Evolutionary conservation across 108 stramenopile species (phyloP).

Genomic region (Ochromonas danica): DNA sequence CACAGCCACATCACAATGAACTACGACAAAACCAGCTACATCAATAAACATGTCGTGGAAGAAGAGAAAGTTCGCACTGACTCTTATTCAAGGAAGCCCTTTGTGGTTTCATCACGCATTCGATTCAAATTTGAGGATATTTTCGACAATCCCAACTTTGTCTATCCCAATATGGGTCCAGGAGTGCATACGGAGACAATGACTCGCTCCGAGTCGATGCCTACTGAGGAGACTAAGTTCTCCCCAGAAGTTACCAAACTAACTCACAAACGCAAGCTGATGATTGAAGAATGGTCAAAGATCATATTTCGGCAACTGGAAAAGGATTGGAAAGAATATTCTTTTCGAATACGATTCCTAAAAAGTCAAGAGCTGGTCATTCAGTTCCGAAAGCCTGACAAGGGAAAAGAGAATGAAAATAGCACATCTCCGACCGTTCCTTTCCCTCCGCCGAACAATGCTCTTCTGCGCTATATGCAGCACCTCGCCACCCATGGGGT

Average conservation of each 20-base stretch:
- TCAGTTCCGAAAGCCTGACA: background rate
- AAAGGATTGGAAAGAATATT: background rate
- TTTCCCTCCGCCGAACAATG: slow-evolving; percentile 20
- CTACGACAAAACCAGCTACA: background rate
- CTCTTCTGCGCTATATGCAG: slow-evolving; percentile 7
- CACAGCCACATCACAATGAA: background rate
- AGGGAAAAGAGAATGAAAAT: background rate
- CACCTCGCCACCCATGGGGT: slow-evolving; percentile 20
- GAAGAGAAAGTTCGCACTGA: slow-evolving; percentile 6
- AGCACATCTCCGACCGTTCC: background rate
- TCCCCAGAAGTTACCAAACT: background rate
- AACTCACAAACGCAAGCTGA: background rate
- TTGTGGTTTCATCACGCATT: slow-evolving; percentile 1
- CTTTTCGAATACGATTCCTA: background rate
- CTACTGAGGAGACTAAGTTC: background rate
- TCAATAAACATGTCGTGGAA: background rate
- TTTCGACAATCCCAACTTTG: background rate
- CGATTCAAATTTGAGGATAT: slow-evolving; percentile 12
- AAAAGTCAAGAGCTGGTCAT: background rate
- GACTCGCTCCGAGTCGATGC: background rate
- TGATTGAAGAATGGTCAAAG: background rate
- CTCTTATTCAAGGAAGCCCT: background rate
- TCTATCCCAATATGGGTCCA: background rate
- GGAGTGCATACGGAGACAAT: background rate
- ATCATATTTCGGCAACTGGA: background rate